Evolutionary conservation across 2,329 filamentous ascomycete genomes (phyloP).

Genomic region (Trichoderma sp.): DNA sequence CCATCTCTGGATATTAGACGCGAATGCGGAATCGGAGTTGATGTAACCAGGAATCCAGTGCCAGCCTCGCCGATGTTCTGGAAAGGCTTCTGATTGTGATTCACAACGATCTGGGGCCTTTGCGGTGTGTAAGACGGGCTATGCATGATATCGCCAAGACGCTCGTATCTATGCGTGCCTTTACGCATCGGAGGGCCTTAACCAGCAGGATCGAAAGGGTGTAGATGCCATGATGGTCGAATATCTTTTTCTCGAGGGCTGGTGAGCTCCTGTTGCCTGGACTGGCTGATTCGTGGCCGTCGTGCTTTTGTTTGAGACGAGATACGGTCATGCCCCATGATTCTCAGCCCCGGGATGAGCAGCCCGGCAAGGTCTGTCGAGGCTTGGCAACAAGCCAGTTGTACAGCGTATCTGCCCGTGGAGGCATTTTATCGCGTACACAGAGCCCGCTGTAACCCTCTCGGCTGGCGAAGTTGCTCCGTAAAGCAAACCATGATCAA

Average conservation of each 20-base stretch:
- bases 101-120: neutral
- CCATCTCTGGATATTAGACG: neutral
- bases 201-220: neutral
- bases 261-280: neutral
- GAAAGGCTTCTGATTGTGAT: neutral
- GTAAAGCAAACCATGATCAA: neutral
- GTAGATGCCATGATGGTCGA: neutral
- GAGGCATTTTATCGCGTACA: neutral
- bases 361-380: neutral
- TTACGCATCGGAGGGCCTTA: neutral
- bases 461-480: neutral
- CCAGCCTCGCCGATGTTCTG: neutral
- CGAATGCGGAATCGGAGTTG: neutral
- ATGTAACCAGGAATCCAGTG: conserved; percentile 1
- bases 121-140: neutral
- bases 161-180: neutral
- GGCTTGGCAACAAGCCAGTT: neutral
- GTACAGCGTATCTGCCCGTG: neutral
- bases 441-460: neutral
- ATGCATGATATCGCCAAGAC: neutral
- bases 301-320: neutral
- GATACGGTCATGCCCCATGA: neutral
- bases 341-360: neutral
- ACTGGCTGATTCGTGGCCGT: neutral
- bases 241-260: neutral